A percentile compares a stretch with the other conserved stretches of the same genome.
phyloP scores from a whole-genome alignment of 306 rosid genomes.

The Malus sieversii region DNA sequence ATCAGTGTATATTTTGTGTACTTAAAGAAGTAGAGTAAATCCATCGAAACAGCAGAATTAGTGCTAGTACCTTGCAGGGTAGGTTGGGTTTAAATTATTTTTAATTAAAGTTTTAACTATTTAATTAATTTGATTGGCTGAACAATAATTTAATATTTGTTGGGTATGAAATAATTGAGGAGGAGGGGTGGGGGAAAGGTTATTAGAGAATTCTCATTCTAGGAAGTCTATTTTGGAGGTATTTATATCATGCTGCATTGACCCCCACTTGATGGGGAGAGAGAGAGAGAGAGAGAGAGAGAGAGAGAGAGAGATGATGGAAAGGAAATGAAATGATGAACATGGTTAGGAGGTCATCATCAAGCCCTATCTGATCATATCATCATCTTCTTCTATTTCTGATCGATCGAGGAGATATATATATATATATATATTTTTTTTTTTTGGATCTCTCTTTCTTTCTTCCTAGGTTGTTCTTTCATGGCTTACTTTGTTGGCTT shows the following conservation, averaged over 20 bases:
- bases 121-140: neutral
- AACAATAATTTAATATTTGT: conserved; percentile 1
- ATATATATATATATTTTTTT: conserved; percentile 14
- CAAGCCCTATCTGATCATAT: conserved; percentile 42
- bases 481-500: conserved; percentile 42
- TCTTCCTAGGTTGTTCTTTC: conserved; percentile 45
- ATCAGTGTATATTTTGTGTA: neutral
- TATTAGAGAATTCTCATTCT: conserved; percentile 10
- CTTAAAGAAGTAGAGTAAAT: neutral
- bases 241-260: conserved; percentile 70
- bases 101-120: neutral
- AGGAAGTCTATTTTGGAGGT: conserved; percentile 61
- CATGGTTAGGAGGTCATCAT: conserved; percentile 57
- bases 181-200: conserved; percentile 19
- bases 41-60: too few species aligned
- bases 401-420: conserved; percentile 26
- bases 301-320: neutral
- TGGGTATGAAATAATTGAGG: conserved; percentile 53
- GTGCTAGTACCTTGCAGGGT: neutral
- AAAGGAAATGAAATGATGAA: conserved; percentile 28
- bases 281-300: neutral
- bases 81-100: neutral
- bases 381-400: conserved; percentile 38
- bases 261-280: conserved; percentile 42
- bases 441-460: conserved; percentile 38